Evolutionary conservation across 164 flowering plant genomes (phyloP).

Genomic region (Malania oleifera): DNA sequence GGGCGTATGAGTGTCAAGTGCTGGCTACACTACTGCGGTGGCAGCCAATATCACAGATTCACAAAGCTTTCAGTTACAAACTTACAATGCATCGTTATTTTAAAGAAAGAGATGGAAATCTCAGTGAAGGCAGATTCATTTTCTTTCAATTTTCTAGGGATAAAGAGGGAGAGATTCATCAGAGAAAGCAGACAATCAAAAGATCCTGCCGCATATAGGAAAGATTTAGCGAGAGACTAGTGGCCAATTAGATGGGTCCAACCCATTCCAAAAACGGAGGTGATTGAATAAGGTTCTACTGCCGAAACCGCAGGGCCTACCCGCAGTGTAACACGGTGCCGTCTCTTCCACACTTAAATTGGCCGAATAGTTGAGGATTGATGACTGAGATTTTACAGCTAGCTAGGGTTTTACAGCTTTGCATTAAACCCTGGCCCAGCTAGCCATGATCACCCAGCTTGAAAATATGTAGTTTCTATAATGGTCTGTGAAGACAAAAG

Average conservation of each 20-base stretch:
- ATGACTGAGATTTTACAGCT: too few relatives aligned
- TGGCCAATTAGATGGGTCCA: conserved; percentile 19
- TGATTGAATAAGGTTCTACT: conserved; percentile 16
- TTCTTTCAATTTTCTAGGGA: conserved; percentile 2
- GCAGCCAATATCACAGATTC: neutral
- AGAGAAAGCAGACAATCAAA: conserved; percentile 17
- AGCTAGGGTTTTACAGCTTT: too few relatives aligned
- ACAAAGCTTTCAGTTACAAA: too few relatives aligned
- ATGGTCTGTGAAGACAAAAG: too few relatives aligned
- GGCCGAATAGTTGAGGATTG: too few relatives aligned
- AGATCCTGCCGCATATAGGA: conserved; percentile 21
- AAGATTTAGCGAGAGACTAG: conserved; percentile 22
- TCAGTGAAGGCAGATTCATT: conserved; percentile 16
- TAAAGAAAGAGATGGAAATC: neutral
- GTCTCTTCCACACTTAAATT: conserved; percentile 30
- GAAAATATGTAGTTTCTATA: too few relatives aligned
- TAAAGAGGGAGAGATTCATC: conserved; percentile 7
- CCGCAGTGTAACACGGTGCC: conserved; percentile 22
- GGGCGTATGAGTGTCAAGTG: too few relatives aligned
- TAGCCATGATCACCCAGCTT: too few relatives aligned
- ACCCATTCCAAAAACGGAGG: conserved; percentile 17
- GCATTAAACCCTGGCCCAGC: too few relatives aligned
- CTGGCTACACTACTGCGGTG: too few relatives aligned
- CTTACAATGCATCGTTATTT: too few relatives aligned
- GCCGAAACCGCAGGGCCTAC: conserved; percentile 27